phyloP scores from a whole-genome alignment of 2,329 filamentous ascomycete genomes.

The Colletotrichum falcatum region DNA sequence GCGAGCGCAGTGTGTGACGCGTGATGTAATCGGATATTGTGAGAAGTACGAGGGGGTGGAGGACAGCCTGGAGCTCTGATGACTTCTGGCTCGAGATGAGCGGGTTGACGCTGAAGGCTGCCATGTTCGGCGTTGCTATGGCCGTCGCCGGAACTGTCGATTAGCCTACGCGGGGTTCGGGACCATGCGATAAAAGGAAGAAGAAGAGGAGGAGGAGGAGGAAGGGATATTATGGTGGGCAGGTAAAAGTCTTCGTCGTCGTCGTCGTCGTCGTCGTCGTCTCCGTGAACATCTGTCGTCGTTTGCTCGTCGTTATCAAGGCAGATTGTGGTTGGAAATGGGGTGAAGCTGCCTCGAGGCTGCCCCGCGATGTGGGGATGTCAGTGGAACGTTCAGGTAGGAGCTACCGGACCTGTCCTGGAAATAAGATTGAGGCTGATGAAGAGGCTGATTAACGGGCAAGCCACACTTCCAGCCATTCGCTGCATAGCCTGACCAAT shows the following conservation, averaged over 20 bases:
- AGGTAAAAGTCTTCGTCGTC: background rate
- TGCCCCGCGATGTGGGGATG: constrained; percentile 40
- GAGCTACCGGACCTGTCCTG: constrained; percentile 10
- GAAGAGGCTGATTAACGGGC: constrained; percentile 23
- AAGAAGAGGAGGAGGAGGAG: background rate
- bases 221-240: background rate
- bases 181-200: constrained; percentile 9
- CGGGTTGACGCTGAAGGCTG: constrained; percentile 60
- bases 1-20: constrained; percentile 82
- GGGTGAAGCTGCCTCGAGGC: constrained; percentile 24
- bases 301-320: background rate
- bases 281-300: background rate
- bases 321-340: background rate
- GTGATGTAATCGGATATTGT: constrained; percentile 98
- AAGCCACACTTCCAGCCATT: constrained; percentile 28
- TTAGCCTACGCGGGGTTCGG: background rate
- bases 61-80: constrained; percentile 81
- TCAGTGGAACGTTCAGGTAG: constrained; percentile 3
- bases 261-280: background rate
- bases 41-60: constrained; percentile 95
- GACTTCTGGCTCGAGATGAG: constrained; percentile 75
- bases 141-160: constrained; percentile 25
- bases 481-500: constrained; percentile 17
- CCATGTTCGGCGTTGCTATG: constrained; percentile 56
- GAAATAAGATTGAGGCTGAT: constrained; percentile 23